These are phyloP conservation scores for Candida tallmaniae DNA, from an alignment of 805 yeast genomes.

Conservation along the genomic window DNA sequence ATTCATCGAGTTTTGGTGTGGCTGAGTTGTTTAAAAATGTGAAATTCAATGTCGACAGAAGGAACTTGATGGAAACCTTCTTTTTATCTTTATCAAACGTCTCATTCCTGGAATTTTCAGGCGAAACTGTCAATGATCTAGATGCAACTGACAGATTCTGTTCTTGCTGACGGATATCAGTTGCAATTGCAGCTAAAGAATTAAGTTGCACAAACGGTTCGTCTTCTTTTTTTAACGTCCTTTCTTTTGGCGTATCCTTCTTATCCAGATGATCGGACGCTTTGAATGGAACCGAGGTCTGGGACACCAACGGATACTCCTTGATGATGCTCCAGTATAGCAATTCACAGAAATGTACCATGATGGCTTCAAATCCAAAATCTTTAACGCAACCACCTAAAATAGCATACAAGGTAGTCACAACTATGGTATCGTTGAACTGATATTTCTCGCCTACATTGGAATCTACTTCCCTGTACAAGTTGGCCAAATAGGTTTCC, in stretches of 20 bases:
- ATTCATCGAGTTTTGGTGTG: conserved; percentile 74
- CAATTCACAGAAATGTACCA: conserved; percentile 63
- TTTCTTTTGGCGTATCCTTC: background rate
- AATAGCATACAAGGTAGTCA: conserved; percentile 51
- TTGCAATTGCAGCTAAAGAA: conserved; percentile 34
- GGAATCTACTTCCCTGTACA: conserved; percentile 46
- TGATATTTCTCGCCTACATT: conserved; percentile 7
- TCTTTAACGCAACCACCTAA: conserved; percentile 72
- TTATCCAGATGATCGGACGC: conserved; percentile 1
- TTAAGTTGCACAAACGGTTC: conserved; percentile 16
- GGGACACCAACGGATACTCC: conserved; percentile 64
- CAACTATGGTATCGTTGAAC: conserved; percentile 46
- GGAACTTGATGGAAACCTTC: conserved; percentile 44
- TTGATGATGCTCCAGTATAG: conserved; percentile 55
- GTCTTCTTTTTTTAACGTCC: conserved; percentile 3
- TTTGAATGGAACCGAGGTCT: conserved; percentile 27
- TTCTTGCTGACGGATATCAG: conserved; percentile 11
- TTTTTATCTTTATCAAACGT: conserved; percentile 13
- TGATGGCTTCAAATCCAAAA: conserved; percentile 72
- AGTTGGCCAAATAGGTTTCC: conserved; percentile 38
- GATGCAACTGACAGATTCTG: background rate
- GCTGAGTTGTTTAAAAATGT: conserved; percentile 62
- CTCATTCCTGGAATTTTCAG: conserved; percentile 28
- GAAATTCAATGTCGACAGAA: conserved; percentile 55
- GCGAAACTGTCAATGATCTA: background rate